Evolutionary conservation across 2,329 filamentous ascomycete genomes (phyloP).

Genomic region (Neopestalotiopsis clavispora): DNA sequence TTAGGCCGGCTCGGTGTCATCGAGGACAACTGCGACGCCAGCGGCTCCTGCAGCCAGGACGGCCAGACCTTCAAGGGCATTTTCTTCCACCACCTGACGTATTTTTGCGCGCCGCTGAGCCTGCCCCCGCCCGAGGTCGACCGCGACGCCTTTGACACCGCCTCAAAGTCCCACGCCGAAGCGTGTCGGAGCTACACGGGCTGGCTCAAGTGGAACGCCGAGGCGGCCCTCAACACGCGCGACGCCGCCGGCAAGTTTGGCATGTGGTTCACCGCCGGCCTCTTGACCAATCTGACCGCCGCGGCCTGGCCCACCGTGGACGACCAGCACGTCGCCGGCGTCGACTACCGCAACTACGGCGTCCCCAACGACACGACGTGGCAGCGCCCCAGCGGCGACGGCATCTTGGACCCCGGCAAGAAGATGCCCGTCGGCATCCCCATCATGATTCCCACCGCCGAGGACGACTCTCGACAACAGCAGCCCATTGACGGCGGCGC

Average conservation of each 20-base stretch:
- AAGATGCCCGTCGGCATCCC: conserved; percentile 13
- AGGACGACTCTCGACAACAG: conserved; percentile 15
- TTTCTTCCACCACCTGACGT: conserved; percentile 85
- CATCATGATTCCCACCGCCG: neutral
- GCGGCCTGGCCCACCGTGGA: conserved; percentile 35
- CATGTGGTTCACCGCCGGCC: conserved; percentile 80
- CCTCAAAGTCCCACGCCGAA: conserved; percentile 53
- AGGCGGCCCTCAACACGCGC: conserved; percentile 73
- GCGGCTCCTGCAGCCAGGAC: conserved; percentile 78
- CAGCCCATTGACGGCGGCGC: conserved; percentile 16
- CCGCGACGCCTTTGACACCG: conserved; percentile 31
- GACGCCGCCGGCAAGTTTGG: conserved; percentile 76
- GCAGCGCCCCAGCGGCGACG: neutral
- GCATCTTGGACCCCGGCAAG: neutral
- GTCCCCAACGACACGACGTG: conserved; percentile 38
- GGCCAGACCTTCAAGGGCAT: conserved; percentile 93
- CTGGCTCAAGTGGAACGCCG: conserved; percentile 82
- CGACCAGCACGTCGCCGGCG: conserved; percentile 36
- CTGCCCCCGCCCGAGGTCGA: conserved; percentile 39
- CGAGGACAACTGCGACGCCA: conserved; percentile 82
- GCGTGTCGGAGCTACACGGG: conserved; percentile 69
- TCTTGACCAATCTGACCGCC: conserved; percentile 41
- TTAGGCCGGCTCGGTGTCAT: conserved; percentile 80
- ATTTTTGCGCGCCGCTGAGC: conserved; percentile 74
- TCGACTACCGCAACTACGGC: conserved; percentile 55